phyloP scores from a whole-genome alignment of 148 eudicot genomes.

The Silene latifolia region DNA sequence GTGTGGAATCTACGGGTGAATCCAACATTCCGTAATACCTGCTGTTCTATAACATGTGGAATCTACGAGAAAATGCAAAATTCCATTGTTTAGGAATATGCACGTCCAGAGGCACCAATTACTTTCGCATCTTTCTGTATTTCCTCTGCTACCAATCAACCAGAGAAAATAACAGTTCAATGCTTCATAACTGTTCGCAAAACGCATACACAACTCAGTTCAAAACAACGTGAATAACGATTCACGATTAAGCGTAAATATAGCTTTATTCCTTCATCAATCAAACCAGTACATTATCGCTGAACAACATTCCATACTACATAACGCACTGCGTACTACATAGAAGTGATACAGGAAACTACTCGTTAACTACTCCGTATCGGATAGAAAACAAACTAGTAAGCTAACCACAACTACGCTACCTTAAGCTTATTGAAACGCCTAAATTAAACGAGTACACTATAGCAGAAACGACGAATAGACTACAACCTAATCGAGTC shows the following conservation, averaged over 20 bases:
- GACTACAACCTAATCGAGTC: too few species aligned
- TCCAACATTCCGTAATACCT: too few species aligned
- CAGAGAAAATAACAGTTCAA: background rate
- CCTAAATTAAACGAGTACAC: background rate
- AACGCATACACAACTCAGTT: background rate
- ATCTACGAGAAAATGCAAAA: background rate
- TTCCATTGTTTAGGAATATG: background rate
- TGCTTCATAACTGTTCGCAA: background rate
- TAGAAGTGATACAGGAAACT: background rate
- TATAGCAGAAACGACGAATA: background rate
- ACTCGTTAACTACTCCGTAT: background rate
- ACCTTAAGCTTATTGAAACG: background rate
- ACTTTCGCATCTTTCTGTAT: background rate
- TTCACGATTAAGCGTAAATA: background rate
- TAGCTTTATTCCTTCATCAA: background rate
- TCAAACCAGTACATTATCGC: background rate
- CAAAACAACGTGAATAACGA: background rate
- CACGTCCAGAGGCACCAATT: slow-evolving; percentile 7
- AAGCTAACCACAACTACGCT: background rate
- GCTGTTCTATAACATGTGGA: background rate
- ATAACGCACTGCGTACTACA: background rate
- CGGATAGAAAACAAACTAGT: background rate
- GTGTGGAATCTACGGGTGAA: background rate
- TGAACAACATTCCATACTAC: too few species aligned
- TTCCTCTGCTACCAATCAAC: background rate